Percentiles rank a stretch among this genome's conserved stretches.
Conservation (phyloP, 805 yeast species). For the Pichia cephalocereana region DNA sequence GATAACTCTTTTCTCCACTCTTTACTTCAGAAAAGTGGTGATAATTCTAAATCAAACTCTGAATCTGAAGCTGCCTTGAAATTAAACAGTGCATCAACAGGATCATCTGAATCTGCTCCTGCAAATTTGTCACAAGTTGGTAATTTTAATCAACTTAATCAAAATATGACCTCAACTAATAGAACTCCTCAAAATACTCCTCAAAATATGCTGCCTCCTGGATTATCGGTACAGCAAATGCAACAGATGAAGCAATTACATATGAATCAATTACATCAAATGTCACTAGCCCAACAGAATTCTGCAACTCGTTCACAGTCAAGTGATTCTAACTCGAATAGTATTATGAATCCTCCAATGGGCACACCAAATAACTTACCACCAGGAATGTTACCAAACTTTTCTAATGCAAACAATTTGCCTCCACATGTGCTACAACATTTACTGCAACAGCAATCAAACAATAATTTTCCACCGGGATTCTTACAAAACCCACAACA, state of each 20-base stretch:
- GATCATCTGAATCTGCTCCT: not conserved
- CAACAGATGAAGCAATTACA: not conserved
- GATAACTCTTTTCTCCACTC: slow-evolving; percentile 18
- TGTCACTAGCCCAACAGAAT: not conserved
- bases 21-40: slow-evolving; percentile 5
- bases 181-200: not conserved
- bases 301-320: not conserved
- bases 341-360: not conserved
- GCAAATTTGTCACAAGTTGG: not conserved
- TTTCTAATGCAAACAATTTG: not conserved
- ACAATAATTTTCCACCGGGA: too few relatives aligned
- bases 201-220: not conserved
- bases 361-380: not conserved
- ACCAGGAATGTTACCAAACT: not conserved
- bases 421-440: slow-evolving; percentile 3
- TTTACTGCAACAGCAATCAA: not conserved
- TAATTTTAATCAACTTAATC: not conserved
- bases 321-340: too few relatives aligned
- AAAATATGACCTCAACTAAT: not conserved
- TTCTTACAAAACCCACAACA: not conserved
- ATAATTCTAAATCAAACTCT: not conserved
- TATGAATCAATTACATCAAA: not conserved
- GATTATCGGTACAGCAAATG: not conserved
- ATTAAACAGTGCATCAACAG: not conserved
- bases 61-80: not conserved